phyloP scores from a whole-genome alignment of 331 rosid genomes.

The Malus hybrid region DNA sequence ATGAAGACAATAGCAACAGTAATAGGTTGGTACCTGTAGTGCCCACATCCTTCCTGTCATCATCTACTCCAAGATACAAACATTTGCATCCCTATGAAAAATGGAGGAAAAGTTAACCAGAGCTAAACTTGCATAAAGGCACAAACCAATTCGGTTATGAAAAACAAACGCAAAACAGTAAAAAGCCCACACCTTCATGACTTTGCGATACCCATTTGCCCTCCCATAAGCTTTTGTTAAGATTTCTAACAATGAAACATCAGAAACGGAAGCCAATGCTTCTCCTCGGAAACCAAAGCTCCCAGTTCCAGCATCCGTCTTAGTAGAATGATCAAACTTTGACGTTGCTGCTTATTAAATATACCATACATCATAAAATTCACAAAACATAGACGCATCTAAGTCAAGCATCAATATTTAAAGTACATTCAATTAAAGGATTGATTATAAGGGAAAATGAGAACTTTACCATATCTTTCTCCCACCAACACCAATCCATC shows the following conservation, averaged over 20 bases:
- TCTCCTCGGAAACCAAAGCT: constrained; percentile 90
- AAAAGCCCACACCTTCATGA: constrained; percentile 59
- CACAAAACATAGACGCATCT: background rate
- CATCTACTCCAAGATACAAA: constrained; percentile 73
- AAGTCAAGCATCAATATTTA: background rate
- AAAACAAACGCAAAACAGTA: constrained; percentile 5
- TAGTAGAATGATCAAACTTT: constrained; percentile 50
- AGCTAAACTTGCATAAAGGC: constrained; percentile 22
- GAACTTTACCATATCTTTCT: constrained; percentile 68
- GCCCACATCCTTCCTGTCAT: constrained; percentile 77
- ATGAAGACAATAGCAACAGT: background rate
- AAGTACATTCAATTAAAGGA: background rate
- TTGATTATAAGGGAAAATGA: background rate
- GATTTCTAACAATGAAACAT: constrained; percentile 74
- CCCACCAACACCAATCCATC: constrained; percentile 79
- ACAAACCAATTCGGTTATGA: background rate
- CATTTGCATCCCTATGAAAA: constrained; percentile 77
- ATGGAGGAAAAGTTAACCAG: constrained; percentile 18
- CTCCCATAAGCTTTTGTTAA: constrained; percentile 76
- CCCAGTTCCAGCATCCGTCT: constrained; percentile 31
- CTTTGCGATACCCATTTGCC: constrained; percentile 87
- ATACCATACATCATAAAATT: background rate
- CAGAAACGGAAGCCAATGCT: constrained; percentile 92
- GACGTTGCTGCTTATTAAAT: constrained; percentile 66
- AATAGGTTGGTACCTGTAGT: constrained; percentile 55